Evolutionary conservation across 73 alveolate species (phyloP).

Genomic region (Symbiodinium pilosum): DNA sequence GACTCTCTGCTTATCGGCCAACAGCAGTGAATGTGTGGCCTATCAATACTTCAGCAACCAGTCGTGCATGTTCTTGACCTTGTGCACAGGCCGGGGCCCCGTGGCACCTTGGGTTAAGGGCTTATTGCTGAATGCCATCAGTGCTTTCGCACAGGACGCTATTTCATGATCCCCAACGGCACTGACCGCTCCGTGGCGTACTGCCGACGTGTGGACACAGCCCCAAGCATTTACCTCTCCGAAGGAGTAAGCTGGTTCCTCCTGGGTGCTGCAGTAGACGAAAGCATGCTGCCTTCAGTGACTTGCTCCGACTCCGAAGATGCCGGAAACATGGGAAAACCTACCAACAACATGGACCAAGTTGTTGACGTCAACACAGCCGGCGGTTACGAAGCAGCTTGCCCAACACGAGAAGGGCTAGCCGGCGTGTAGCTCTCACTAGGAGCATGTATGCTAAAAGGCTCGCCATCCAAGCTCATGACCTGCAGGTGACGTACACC

Average conservation of each 20-base stretch:
- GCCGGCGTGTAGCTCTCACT: too few species aligned
- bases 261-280: constrained; percentile 28
- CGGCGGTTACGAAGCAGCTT: constrained; percentile 25
- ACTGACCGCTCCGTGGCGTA: constrained; percentile 79
- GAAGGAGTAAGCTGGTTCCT: constrained; percentile 37
- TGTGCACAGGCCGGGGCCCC: constrained; percentile 61
- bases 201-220: constrained; percentile 89
- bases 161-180: constrained; percentile 23
- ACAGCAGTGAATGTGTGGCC: constrained; percentile 53
- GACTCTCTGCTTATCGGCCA: constrained; percentile 58
- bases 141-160: constrained; percentile 32
- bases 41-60: constrained; percentile 7
- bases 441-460: too few species aligned
- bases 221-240: constrained; percentile 24
- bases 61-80: constrained; percentile 51
- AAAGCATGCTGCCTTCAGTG: constrained; percentile 9
- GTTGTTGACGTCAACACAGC: constrained; percentile 28
- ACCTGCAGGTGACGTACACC: constrained; percentile 30
- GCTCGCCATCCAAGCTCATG: too few species aligned
- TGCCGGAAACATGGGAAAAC: constrained; percentile 2
- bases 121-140: not conserved
- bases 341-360: not conserved
- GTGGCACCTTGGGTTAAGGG: not conserved
- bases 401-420: too few species aligned
- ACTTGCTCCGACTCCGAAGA: constrained; percentile 84